phyloP scores from a whole-genome alignment of 179 eudicot genomes.

The Corrigiola litoralis region DNA sequence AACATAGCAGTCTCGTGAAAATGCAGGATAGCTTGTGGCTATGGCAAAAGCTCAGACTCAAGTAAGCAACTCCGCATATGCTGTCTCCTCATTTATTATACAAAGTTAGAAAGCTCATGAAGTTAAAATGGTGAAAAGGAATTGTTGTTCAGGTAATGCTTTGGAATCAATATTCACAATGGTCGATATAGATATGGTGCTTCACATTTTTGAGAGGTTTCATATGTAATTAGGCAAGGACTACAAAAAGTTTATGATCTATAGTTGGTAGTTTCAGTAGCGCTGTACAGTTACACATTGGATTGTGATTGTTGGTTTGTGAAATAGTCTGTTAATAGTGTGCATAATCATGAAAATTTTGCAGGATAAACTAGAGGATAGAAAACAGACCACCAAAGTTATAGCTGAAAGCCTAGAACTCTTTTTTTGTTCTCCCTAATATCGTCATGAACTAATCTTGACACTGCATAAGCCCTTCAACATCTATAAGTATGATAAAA shows the following conservation, averaged over 20 bases:
- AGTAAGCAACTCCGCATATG: background rate
- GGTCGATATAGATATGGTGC: no score
- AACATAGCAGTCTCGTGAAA: conserved; percentile 15
- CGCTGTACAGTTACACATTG: conserved; percentile 13
- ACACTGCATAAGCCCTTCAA: no score
- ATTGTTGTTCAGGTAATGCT: background rate
- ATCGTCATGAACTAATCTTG: background rate
- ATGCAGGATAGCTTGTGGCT: background rate
- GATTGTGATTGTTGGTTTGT: no score
- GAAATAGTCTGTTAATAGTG: no score
- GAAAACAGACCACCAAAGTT: no score
- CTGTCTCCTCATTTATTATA: background rate
- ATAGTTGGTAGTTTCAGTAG: background rate
- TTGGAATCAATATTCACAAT: background rate
- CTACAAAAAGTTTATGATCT: background rate
- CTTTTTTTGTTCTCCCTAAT: background rate
- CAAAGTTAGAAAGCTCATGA: background rate
- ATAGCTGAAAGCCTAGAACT: no score
- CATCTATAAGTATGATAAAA: background rate
- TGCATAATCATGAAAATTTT: no score
- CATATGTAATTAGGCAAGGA: background rate
- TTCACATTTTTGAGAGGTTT: background rate
- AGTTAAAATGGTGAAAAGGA: background rate
- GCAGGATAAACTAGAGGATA: no score
- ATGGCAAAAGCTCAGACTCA: background rate